phyloP scores from a whole-genome alignment of 345 rosid genomes.

The Arabis hirsuta region DNA sequence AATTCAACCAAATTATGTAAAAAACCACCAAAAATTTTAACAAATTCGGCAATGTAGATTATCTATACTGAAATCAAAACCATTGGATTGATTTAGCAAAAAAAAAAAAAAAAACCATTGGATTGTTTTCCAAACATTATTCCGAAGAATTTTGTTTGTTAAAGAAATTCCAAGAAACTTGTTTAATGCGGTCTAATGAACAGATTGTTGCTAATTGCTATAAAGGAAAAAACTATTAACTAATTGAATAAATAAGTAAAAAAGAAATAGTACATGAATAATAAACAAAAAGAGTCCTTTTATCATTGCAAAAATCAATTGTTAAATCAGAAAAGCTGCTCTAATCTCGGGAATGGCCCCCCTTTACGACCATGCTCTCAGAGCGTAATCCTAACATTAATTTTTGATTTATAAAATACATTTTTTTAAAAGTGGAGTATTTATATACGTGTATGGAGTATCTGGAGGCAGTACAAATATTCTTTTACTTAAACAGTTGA shows the following conservation, averaged over 20 bases:
- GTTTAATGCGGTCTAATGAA: too few species aligned
- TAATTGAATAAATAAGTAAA: constrained; percentile 10
- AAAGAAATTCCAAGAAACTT: too few species aligned
- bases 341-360: constrained; percentile 43
- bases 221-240: neutral
- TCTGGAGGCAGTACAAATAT: constrained; percentile 19
- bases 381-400: constrained; percentile 44
- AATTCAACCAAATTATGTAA: too few species aligned
- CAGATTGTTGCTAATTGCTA: neutral
- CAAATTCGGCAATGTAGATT: too few species aligned
- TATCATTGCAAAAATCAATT: constrained; percentile 28
- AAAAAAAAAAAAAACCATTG: too few species aligned
- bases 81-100: too few species aligned
- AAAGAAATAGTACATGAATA: neutral
- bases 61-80: too few species aligned
- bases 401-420: too few species aligned
- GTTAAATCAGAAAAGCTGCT: constrained; percentile 36
- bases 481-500: constrained; percentile 10
- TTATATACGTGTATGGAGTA: neutral
- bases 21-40: too few species aligned
- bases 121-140: too few species aligned
- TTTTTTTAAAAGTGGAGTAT: too few species aligned
- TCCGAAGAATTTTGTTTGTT: too few species aligned
- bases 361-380: constrained; percentile 49
- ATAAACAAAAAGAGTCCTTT: constrained; percentile 20